phyloP scores from a whole-genome alignment of 225 moss, liverwort and hornwort species.

The Straminergon stramineum region DNA sequence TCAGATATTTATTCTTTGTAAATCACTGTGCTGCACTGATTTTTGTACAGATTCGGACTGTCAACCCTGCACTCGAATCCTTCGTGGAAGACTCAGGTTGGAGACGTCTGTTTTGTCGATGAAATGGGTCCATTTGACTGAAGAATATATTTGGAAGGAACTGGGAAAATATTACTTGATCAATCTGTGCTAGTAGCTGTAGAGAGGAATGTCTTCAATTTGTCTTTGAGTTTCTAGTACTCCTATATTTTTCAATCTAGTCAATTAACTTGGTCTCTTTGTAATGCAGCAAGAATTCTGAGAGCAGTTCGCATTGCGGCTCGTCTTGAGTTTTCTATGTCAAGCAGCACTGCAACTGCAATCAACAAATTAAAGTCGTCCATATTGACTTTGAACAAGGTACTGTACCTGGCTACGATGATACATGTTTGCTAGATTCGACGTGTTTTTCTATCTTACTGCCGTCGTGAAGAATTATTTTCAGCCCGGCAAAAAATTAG shows the following conservation, averaged over 20 bases:
- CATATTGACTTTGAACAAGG: conserved; percentile 78
- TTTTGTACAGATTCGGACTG: conserved; percentile 69
- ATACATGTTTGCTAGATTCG: neutral
- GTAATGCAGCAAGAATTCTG: conserved; percentile 74
- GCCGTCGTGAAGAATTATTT: neutral
- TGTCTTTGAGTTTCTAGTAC: neutral
- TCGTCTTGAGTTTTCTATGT: conserved; percentile 70
- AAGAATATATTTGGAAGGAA: neutral
- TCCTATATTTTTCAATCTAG: neutral
- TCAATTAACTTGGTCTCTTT: neutral
- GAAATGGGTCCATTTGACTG: neutral
- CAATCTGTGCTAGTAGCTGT: neutral
- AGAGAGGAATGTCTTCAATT: neutral
- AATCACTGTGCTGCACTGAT: neutral
- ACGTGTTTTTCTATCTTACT: neutral
- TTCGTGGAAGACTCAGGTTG: conserved; percentile 90
- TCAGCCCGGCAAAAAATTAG: neutral
- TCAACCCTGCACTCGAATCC: conserved; percentile 77
- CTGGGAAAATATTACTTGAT: neutral
- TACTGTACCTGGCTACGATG: neutral
- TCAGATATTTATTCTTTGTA: neutral
- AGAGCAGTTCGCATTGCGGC: conserved; percentile 93
- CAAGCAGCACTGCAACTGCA: conserved; percentile 58
- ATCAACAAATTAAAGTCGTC: conserved; percentile 59
- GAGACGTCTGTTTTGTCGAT: neutral